Conservation (phyloP, 176 grass and related monocot genomes). For the Carex scoparia region DNA sequence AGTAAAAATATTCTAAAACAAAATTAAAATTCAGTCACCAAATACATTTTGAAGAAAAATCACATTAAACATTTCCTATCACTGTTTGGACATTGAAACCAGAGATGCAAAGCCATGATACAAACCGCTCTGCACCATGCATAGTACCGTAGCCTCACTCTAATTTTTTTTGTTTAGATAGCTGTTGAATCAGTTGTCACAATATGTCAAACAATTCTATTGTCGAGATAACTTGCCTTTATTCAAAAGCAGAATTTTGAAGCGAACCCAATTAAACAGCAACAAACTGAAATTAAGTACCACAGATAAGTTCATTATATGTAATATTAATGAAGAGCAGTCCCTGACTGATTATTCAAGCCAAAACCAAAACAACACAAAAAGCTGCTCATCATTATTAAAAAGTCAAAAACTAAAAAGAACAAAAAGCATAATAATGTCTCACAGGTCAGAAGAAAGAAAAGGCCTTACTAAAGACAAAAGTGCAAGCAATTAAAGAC, state of each 20-base stretch:
- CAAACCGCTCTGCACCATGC: too few species aligned
- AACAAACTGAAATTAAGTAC: neutral
- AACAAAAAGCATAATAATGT: neutral
- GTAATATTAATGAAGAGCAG: neutral
- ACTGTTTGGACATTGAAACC: too few species aligned
- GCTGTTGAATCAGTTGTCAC: neutral
- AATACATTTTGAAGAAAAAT: too few species aligned
- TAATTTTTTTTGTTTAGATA: neutral
- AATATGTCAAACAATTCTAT: neutral
- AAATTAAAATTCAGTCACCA: too few species aligned
- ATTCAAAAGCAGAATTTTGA: neutral
- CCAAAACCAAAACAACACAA: neutral
- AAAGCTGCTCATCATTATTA: neutral
- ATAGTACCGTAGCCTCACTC: too few species aligned
- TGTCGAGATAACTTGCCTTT: neutral
- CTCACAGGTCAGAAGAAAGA: neutral
- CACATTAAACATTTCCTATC: too few species aligned
- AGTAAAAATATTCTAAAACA: too few species aligned
- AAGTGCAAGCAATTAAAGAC: constrained; percentile 10
- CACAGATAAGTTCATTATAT: neutral
- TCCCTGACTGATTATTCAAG: neutral
- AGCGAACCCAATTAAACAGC: neutral
- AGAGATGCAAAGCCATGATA: too few species aligned
- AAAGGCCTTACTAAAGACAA: neutral
- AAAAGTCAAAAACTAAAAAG: neutral